phyloP scores from a whole-genome alignment of 305 asterid genomes.

The Plantago rigida region DNA sequence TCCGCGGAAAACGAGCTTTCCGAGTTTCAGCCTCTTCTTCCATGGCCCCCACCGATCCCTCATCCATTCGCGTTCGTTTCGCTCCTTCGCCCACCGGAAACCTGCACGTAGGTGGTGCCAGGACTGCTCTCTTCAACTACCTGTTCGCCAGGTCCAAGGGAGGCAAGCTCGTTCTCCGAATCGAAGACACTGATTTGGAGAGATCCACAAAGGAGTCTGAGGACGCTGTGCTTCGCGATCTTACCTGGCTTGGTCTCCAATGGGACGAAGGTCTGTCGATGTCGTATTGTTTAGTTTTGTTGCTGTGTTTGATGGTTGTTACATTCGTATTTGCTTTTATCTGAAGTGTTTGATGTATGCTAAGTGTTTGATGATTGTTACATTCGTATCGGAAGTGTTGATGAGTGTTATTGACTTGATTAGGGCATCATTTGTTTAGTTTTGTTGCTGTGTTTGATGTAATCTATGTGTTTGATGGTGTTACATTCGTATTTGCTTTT shows the following conservation, averaged over 20 bases:
- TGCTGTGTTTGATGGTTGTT: too few relatives aligned
- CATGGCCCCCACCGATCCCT: slow-evolving; percentile 10
- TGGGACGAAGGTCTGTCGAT: slow-evolving; percentile 76
- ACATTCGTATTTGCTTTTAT: too few relatives aligned
- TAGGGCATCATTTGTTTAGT: not conserved
- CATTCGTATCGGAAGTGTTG: too few relatives aligned
- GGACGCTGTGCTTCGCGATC: slow-evolving; percentile 82
- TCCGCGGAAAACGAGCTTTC: slow-evolving; percentile 38
- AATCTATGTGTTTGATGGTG: too few relatives aligned
- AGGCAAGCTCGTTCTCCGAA: slow-evolving; percentile 76
- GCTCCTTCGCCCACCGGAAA: slow-evolving; percentile 97
- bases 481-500: too few relatives aligned
- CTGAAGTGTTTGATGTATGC: too few relatives aligned
- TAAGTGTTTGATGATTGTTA: too few relatives aligned
- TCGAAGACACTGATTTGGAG: slow-evolving; percentile 87
- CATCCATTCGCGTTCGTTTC: slow-evolving; percentile 65
- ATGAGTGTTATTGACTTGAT: too few relatives aligned
- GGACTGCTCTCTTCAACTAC: slow-evolving; percentile 92
- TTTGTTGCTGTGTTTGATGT: not conserved
- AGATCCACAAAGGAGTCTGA: slow-evolving; percentile 89
- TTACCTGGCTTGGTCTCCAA: slow-evolving; percentile 82
- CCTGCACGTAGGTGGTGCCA: slow-evolving; percentile 95
- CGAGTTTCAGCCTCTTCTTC: slow-evolving; percentile 43
- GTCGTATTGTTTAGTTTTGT: not conserved
- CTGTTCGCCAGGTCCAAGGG: slow-evolving; percentile 82